Evolutionary conservation across 129 eudicot genomes (phyloP), one percentile per base, ranked within the genome.

Genomic region (Chrysanthemum lavandulifolium): DNA sequence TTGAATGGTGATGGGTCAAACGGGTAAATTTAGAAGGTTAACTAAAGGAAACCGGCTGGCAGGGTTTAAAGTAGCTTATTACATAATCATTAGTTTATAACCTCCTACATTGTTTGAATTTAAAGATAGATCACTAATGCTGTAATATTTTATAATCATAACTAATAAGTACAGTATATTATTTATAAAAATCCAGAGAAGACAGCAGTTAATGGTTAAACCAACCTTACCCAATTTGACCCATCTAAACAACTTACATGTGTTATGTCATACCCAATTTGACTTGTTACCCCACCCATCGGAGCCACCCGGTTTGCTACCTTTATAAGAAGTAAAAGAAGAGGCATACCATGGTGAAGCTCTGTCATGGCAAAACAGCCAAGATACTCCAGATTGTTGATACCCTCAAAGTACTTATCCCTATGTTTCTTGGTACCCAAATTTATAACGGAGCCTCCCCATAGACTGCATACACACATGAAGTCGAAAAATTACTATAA

Each of bases 331-430:
- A 51, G n/a, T 33, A 47, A 58, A 66, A 29, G 51, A 23, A 74
- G 78, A 40, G 23, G 71, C 82, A 52, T 86, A 93, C 98, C 98
- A 67, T 93, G 98, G 84, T 93, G 98, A 73, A 93, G 96, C 73
- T 93, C 98, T 3, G 98, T 93, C 98, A 93, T 93, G 6, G 98
- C 98, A 81, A 93, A 93, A 80, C 98, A 93, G 14, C 98, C 98
- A 53, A 85, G 85, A 76, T 87, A 93, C 76, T 93, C 98, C 63
- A 93, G 56, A 68, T 82, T 90, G 88, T 87, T 97, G 58, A 93
- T 93, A 5, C 96, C 98, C 25, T 93, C 92, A 79, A 81, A 93
- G 72, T 82, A 93, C 55, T 90, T 93, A 74, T 93, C 98, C 65
- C 78, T 86, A 45, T 93, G 98, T 80, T 94, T 94, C 74, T 94